A percentile compares a stretch with the other conserved stretches of the same genome.
These are phyloP conservation scores for Cytospora leucostoma DNA, from an alignment of 2,329 filamentous ascomycete genomes.

Conservation along the genomic window DNA sequence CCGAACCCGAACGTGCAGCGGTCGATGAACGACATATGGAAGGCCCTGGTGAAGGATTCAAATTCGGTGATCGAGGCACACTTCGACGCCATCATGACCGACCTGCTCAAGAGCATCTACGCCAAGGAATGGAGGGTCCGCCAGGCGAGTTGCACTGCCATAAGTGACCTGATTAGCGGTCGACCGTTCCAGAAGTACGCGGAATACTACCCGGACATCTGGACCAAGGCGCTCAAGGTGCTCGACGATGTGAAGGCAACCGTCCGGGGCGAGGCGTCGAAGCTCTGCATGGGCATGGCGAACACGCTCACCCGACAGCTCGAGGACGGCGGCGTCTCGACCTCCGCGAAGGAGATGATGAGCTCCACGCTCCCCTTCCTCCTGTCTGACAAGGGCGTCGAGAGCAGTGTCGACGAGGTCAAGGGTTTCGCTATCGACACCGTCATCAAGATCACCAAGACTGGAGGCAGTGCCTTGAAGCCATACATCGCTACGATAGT, in stretches of 20 bases:
- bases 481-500: conserved; percentile 82
- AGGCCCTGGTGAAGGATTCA: conserved; percentile 87
- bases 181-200: conserved; percentile 76
- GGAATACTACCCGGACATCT: conserved; percentile 80
- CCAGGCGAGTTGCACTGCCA: conserved; percentile 87
- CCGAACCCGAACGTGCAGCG: conserved; percentile 89
- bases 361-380: conserved; percentile 87
- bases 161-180: conserved; percentile 85
- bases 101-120: conserved; percentile 81
- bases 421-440: conserved; percentile 81
- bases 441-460: conserved; percentile 86
- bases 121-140: conserved; percentile 92
- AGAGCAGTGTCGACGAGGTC: conserved; percentile 86
- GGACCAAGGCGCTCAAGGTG: conserved; percentile 83
- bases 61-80: conserved; percentile 73
- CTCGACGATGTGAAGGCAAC: conserved; percentile 95
- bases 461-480: conserved; percentile 74
- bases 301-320: conserved; percentile 83
- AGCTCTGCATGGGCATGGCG: conserved; percentile 80
- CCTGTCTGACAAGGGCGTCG: conserved; percentile 82
- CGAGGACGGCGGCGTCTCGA: conserved; percentile 72
- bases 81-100: conserved; percentile 86
- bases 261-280: conserved; percentile 78
- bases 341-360: conserved; percentile 77
- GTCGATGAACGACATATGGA: conserved; percentile 99